Evolutionary conservation across 805 yeast genomes (phyloP).

Genomic region (Yarrowia divulgata): DNA sequence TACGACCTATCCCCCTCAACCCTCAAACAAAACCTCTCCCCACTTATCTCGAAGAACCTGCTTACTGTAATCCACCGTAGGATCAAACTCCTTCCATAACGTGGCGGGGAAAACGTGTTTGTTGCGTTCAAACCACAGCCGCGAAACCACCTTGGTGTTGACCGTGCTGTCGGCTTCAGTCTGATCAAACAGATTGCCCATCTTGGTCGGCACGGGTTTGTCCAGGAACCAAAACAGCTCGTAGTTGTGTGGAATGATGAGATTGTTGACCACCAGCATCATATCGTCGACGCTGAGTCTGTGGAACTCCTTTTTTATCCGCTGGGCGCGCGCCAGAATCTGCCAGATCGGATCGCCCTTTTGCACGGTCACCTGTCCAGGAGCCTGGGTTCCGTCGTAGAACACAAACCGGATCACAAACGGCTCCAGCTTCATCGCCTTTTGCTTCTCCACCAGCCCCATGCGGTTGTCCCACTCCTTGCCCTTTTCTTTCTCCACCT

Average conservation of each 20-base stretch:
- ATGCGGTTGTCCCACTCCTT: constrained; percentile 41
- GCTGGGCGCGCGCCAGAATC: constrained; percentile 46
- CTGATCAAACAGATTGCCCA: constrained; percentile 47
- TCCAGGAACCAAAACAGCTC: constrained; percentile 46
- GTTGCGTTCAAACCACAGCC: constrained; percentile 48
- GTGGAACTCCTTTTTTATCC: constrained; percentile 45
- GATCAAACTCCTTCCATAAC: constrained; percentile 48
- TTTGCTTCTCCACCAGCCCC: constrained; percentile 41
- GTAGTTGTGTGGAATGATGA: constrained; percentile 49
- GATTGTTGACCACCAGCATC: constrained; percentile 46
- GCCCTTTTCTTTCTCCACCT: constrained; percentile 39
- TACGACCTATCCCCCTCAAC: not conserved
- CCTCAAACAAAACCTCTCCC: constrained; percentile 42
- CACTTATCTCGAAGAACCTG: constrained; percentile 44
- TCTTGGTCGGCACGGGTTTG: constrained; percentile 44
- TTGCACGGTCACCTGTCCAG: constrained; percentile 43
- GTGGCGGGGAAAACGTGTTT: constrained; percentile 48
- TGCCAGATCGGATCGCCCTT: constrained; percentile 48
- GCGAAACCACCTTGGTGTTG: constrained; percentile 45
- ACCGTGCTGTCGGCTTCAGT: constrained; percentile 36
- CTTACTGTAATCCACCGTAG: constrained; percentile 46
- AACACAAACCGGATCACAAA: constrained; percentile 44
- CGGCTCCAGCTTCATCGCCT: constrained; percentile 42
- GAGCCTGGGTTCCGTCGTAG: constrained; percentile 45
- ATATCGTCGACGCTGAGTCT: constrained; percentile 48